Evolutionary conservation across 2,329 filamentous ascomycete species (phyloP), one percentile per base, ranked within the genome.

Genomic region (Colletotrichum sp.): DNA sequence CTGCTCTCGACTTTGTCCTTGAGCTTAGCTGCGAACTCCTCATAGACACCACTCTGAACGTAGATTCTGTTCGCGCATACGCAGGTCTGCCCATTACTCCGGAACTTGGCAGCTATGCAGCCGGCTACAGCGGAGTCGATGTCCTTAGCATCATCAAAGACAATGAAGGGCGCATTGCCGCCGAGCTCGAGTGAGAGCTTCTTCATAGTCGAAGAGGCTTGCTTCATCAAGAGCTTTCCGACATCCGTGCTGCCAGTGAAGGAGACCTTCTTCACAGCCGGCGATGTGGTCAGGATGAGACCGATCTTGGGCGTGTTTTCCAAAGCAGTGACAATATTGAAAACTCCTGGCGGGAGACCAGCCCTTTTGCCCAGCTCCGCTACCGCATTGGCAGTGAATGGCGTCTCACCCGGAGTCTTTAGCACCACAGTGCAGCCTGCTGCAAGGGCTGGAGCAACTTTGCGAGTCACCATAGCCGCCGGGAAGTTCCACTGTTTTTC

Each of bases 101-200:
- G 94, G 92, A 99, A 99, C 85, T 99, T 99, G 81, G 92, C 96
- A 26, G 93, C 88, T 70, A 99, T 91, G 64, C 95, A 96, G 30
- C 96, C 96, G 0, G 92, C 87, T 2, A 99, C 95, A 4, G 97
- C 97, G 7, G 88, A 87, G 74, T 98, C 96, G 21, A 99, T 87
- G 82, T 99, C 95, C 16, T 43, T 43, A 24, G 96, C 95, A 81
- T 99, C 96, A 81, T 99, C 96, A 82, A 99, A 99, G 36, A 99
- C 95, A 79, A 99, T 98, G 83, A 98, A 98, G 2, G 96, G 96
- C 0, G 96, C 95, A 83, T 99, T 99, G 61, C 96, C 96, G 70
- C 96, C 96, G 2, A 99, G 93, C 83, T 99, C 96, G 84, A 98
- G 94, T 0, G 95, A 97, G 60, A 93, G 83, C 79, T 92, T 91